Evolutionary conservation across 2,329 filamentous ascomycete genomes (phyloP).

Genomic region (Albifimbria verrucaria): DNA sequence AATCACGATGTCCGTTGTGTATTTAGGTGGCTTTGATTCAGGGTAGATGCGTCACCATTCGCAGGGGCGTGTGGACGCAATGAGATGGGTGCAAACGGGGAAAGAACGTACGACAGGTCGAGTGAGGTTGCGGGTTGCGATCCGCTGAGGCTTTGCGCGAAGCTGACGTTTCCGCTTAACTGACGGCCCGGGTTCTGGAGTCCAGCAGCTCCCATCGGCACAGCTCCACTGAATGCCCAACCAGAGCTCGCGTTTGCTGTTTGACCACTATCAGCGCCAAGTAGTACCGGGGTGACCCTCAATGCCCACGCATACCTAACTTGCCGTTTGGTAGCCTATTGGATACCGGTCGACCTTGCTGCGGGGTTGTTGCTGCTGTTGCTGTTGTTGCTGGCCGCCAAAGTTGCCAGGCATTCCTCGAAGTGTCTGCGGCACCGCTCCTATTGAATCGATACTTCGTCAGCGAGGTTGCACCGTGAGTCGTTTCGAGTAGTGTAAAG

Average conservation of each 20-base stretch:
- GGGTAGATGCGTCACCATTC: too few species aligned
- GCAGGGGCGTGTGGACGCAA: background rate
- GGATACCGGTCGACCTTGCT: slow-evolving; percentile 48
- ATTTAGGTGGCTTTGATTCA: too few species aligned
- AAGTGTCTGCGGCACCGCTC: slow-evolving; percentile 59
- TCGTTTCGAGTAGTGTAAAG: background rate
- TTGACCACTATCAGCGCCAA: slow-evolving; percentile 9
- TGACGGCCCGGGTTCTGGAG: slow-evolving; percentile 53
- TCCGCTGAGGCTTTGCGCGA: slow-evolving; percentile 62
- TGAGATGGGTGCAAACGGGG: slow-evolving; percentile 4
- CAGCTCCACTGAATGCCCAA: slow-evolving; percentile 61
- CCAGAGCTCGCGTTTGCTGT: slow-evolving; percentile 50
- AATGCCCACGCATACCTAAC: slow-evolving; percentile 44
- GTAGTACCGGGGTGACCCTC: background rate
- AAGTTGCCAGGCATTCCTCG: slow-evolving; percentile 61
- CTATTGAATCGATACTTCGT: slow-evolving; percentile 27
- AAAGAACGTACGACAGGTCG: slow-evolving; percentile 60
- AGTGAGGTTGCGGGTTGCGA: slow-evolving; percentile 60
- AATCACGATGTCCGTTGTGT: too few species aligned
- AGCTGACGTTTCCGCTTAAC: slow-evolving; percentile 59
- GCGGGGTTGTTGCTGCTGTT: slow-evolving; percentile 27
- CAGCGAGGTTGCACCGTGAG: background rate
- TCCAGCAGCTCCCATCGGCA: slow-evolving; percentile 56
- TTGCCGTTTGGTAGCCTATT: slow-evolving; percentile 64
- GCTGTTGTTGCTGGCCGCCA: slow-evolving; percentile 56